phyloP scores from a whole-genome alignment of 768 basidiomycete genomes.

The Glaciozyma antarctica region DNA sequence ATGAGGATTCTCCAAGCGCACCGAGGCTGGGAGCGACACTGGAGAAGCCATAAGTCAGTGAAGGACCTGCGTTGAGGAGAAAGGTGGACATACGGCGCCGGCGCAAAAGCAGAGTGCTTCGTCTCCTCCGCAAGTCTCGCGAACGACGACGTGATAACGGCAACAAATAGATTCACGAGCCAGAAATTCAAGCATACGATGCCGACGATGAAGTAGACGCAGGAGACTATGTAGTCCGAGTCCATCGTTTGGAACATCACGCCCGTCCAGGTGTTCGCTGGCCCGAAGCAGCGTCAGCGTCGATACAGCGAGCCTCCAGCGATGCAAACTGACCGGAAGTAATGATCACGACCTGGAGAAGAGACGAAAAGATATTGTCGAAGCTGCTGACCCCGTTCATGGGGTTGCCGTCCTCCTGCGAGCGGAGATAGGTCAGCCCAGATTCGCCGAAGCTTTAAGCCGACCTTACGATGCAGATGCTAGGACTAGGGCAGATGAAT shows the following conservation, averaged over 20 bases:
- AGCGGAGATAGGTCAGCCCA: slow-evolving; percentile 34
- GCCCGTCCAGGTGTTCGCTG: slow-evolving; percentile 40
- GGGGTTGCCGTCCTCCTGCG: slow-evolving; percentile 57
- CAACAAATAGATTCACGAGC: slow-evolving; percentile 46
- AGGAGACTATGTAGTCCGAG: slow-evolving; percentile 78
- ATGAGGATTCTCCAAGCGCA: slow-evolving; percentile 8
- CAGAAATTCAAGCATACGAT: slow-evolving; percentile 78
- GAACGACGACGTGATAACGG: slow-evolving; percentile 92
- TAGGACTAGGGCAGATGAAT: slow-evolving; percentile 79
- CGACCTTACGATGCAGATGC: slow-evolving; percentile 61
- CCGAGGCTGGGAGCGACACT: not conserved
- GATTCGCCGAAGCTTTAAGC: not conserved
- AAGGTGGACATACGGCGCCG: slow-evolving; percentile 42
- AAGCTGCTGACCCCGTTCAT: slow-evolving; percentile 61
- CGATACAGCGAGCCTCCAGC: not conserved
- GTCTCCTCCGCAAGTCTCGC: slow-evolving; percentile 76
- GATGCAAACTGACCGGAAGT: slow-evolving; percentile 56
- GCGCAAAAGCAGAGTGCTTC: slow-evolving; percentile 83
- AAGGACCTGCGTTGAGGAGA: not conserved
- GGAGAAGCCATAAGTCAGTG: not conserved
- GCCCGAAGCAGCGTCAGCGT: not conserved
- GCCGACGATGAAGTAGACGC: slow-evolving; percentile 73
- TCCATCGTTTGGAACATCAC: slow-evolving; percentile 83
- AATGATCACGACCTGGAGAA: slow-evolving; percentile 73
- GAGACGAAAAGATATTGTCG: slow-evolving; percentile 73